Evolutionary conservation across 495 filamentous ascomycete genomes (phyloP), one percentile per base, ranked within the genome.

Genomic region (Penicillium dipodomyicola): DNA sequence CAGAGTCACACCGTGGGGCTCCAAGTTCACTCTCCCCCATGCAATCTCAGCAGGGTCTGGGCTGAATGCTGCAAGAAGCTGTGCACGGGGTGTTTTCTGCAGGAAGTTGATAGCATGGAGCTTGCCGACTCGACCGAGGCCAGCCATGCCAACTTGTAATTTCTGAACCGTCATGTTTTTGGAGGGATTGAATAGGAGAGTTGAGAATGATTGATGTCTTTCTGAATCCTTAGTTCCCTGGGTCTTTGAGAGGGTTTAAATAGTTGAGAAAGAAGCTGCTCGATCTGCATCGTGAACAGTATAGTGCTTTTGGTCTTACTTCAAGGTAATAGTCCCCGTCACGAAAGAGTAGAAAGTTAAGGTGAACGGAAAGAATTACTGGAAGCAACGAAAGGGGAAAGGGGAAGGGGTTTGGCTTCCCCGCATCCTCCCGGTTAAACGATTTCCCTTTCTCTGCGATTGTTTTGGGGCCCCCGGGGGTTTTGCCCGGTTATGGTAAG

Each of bases 101-200:
- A 78, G 59, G 33, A 80, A 71, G 56, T 74, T 74, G 10, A 72
- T 51, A 35, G 72, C 77, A 61, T 81, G 78, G 30, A 73, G 61
- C 53, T 75, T 73, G 25, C 77, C 78, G 67, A 82, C 78, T 29
- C 79, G 77, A 44, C 79, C 79, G 23, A 82, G 72, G 56, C 79
- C 78, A 20, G 73, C 75, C 57, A 72, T 67, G 39, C 62, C 77
- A 52, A 80, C 67, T 49, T 67, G 62, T 57, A 78, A 68, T 42
- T 68, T 76, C 42, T 65, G 58, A 30, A 63, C 58, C 15, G 67
- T 37, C 71, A 76, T 77, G 44, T 37, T 71, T 48, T 12, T 30
- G n/a, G 11, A 52, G 14, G 54, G 35, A 49, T n/a, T 7, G 6
- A 9, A 29, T 0, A 32, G 45, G 33, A 30, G 19, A 43, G 10